Evolutionary conservation across 2,329 filamentous ascomycete species (phyloP).

Genomic region (Zymoseptoria tritici): DNA sequence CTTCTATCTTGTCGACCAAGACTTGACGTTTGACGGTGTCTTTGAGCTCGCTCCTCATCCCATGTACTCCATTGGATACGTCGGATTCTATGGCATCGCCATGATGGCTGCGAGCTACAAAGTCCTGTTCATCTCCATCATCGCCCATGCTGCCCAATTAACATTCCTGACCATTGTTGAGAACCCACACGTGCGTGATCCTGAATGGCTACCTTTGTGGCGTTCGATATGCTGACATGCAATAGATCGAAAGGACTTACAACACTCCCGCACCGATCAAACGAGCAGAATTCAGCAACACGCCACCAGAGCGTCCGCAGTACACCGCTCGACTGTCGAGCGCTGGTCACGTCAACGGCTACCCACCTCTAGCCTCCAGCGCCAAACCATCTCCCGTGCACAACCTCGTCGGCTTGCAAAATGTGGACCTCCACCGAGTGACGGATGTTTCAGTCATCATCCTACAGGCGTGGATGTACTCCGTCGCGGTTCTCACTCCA

Average conservation of each 20-base stretch:
- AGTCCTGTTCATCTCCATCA: constrained; percentile 91
- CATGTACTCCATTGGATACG: constrained; percentile 98
- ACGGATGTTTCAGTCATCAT: constrained; percentile 77
- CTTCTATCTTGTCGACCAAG: constrained; percentile 96
- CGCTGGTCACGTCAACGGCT: constrained; percentile 33
- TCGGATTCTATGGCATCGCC: constrained; percentile 95
- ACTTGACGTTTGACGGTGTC: constrained; percentile 94
- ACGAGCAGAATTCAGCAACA: constrained; percentile 41
- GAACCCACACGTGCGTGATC: constrained; percentile 65
- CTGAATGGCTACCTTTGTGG: not conserved
- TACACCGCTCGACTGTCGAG: constrained; percentile 33
- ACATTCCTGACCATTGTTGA: constrained; percentile 86
- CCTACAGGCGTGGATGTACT: constrained; percentile 66
- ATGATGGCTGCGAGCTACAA: constrained; percentile 98
- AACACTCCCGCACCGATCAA: constrained; percentile 67
- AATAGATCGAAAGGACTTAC: constrained; percentile 74
- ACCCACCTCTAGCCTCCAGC: constrained; percentile 35
- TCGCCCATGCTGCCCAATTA: constrained; percentile 91
- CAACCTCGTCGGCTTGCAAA: constrained; percentile 72
- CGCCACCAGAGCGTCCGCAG: constrained; percentile 31
- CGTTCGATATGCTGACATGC: not conserved
- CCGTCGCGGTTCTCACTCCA: constrained; percentile 68
- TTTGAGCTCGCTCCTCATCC: constrained; percentile 98
- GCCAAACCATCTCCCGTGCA: constrained; percentile 63
- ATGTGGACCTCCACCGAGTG: constrained; percentile 80